Base-by-base conservation (phyloP, 2,329 filamentous ascomycete species). In the Camillea tinctor region DNA sequence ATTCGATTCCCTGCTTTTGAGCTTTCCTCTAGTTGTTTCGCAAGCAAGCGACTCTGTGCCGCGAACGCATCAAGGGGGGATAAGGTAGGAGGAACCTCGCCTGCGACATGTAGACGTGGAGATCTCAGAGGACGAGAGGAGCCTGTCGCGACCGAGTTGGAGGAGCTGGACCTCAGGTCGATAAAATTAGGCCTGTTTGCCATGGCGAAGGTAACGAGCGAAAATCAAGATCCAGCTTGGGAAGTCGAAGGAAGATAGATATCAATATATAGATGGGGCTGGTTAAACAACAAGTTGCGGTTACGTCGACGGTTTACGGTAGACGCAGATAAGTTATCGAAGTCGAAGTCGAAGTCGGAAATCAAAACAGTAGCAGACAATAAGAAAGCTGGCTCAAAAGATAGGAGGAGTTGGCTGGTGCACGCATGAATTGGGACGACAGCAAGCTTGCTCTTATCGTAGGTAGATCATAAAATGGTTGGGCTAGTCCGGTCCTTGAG, bases 1-100 rank as follows among this genome's bases (percentile, higher is more conserved):
- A 97, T 85, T 60, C 93, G 86, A 65, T 88, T 87, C 54, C 91
- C 93, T 63, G 85, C 84, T 71, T 85, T 88, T 70, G 86, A 84
- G 64, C 86, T 88, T 67, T 95, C 89, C 74, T 97, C 89, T 62
- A 99, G 86, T 76, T 96, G 90, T 76, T 87, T 91, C 48, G 93
- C 93, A 55, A 99, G 84, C 68, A 96, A 79, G 60, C 94, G 89
- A 69, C 93, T 96, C 73, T 98, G 94, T 63, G 94, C 84, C 21
- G 94, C 94, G 73, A 99, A 96, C 53, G 94, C 94, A 81, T 99
- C 95, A 65, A 99, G 84, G 11, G 95, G 95, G 7, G 95, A 98
- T 59, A 98, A 83, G 56, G 95, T 91, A 4, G 95, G 95, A 20
- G 95, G 94, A 1, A 90, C 84, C 68, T 94, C 91, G 63, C 91